phyloP scores from a whole-genome alignment of 2,329 filamentous ascomycete genomes.

The Fusarium abutilonis region DNA sequence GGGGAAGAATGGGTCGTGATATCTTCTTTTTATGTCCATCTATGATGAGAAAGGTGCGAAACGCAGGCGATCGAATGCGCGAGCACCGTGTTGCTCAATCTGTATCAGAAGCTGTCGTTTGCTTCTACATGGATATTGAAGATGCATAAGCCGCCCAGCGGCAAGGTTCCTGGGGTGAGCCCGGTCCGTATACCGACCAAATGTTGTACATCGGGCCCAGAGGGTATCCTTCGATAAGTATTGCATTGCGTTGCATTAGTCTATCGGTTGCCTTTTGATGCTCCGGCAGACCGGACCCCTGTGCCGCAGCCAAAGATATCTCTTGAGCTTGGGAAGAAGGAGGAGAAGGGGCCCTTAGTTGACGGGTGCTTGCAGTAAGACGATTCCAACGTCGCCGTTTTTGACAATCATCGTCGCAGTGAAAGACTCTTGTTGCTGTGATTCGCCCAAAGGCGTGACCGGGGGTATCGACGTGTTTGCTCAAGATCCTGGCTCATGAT shows the following conservation, averaged over 20 bases:
- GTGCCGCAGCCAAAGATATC: slow-evolving; percentile 12
- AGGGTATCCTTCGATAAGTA: slow-evolving; percentile 23
- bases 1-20: background rate
- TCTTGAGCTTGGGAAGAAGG: slow-evolving; percentile 9
- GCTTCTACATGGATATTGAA: slow-evolving; percentile 14
- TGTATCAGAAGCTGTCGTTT: slow-evolving; percentile 8
- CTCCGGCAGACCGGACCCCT: slow-evolving; percentile 29
- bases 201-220: slow-evolving; percentile 9
- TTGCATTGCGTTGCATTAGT: slow-evolving; percentile 33
- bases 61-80: slow-evolving; percentile 5
- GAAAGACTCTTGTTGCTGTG: background rate
- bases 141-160: slow-evolving; percentile 21
- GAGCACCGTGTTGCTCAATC: background rate
- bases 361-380: slow-evolving; percentile 18
- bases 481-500: slow-evolving; percentile 17
- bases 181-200: slow-evolving; percentile 16
- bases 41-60: slow-evolving; percentile 5
- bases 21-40: slow-evolving; percentile 20
- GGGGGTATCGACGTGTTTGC: slow-evolving; percentile 23
- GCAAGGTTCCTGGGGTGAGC: slow-evolving; percentile 19
- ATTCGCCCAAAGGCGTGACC: slow-evolving; percentile 13
- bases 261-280: slow-evolving; percentile 20
- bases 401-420: background rate
- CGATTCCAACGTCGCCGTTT: slow-evolving; percentile 11
- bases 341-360: slow-evolving; percentile 1